These are phyloP conservation scores for Porphyrellus sp. DNA, from an alignment of 1,284 basidiomycete genomes.

Conservation along the genomic window DNA sequence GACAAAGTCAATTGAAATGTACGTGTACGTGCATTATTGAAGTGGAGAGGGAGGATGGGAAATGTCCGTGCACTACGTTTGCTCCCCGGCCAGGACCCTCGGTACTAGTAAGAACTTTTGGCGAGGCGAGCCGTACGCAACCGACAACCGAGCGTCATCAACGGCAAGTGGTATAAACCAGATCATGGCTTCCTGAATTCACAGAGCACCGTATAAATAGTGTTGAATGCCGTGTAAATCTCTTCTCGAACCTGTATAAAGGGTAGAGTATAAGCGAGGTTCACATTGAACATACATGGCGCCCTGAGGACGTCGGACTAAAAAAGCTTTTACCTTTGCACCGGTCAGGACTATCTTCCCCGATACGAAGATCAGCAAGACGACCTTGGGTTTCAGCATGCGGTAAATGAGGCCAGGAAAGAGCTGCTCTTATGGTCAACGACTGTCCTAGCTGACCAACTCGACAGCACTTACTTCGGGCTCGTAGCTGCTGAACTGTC, in stretches of 20 bases:
- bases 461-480: conserved; percentile 73
- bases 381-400: conserved; percentile 99
- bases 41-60: conserved; percentile 26
- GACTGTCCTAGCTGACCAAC: background rate
- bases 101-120: conserved; percentile 26
- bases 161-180: conserved; percentile 9
- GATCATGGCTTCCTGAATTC: conserved; percentile 81
- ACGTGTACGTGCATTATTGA: conserved; percentile 30
- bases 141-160: conserved; percentile 4
- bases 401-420: conserved; percentile 99
- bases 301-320: background rate
- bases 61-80: conserved; percentile 40
- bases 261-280: conserved; percentile 37
- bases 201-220: conserved; percentile 93
- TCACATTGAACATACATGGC: background rate
- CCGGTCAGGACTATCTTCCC: conserved; percentile 99
- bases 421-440: conserved; percentile 50
- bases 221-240: conserved; percentile 99
- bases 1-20: conserved; percentile 26
- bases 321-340: conserved; percentile 75
- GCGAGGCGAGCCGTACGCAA: background rate
- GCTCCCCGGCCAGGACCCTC: conserved; percentile 34
- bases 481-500: conserved; percentile 97
- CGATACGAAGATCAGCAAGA: conserved; percentile 97
- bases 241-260: conserved; percentile 86